Base-by-base conservation (phyloP, 2,329 filamentous ascomycete genomes). In the Xylariaceae sp. region DNA sequence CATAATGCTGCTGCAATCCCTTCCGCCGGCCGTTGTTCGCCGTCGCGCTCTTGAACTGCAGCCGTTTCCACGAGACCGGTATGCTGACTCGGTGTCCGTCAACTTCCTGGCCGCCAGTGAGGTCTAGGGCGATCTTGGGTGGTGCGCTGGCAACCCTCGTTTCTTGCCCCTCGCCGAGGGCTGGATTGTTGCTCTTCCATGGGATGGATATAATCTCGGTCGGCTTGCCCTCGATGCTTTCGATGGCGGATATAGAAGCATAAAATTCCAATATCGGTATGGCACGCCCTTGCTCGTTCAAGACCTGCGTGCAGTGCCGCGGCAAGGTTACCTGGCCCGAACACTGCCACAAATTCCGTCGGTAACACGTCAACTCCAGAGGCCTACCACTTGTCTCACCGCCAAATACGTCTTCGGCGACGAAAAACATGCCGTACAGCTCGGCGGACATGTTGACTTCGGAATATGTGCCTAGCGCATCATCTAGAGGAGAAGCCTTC, bases 201-300 rank as follows among this genome's bases (percentile, higher is more conserved):
- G 93, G 93, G 46, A 98, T 95, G 0, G 89, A 95, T 56, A 98
- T 97, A 59, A 98, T 96, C 75, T 97, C 96, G 5, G 96, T 93
- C 0, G 86, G 68, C 69, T 96, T 96, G 47, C 91, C 90, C 71
- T 98, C 93, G 48, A 97, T 96, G 4, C 91, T 96, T 74, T 98
- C 93, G 2, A 89, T 85, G 1, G 91, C 93, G 0, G 89, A 89
- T 50, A 98, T 91, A 37, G 89, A 88, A 20, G 95, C 86, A 58
- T 91, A 89, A 60, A 96, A 74, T 58, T 96, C 85, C 44, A 89
- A 86, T 3, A 95, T 84, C 41, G 91, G 88, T 20, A 90, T 83
- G 49, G 90, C 88, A 41, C 87, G 88, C 45, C 91, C 89, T 62
- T 96, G 89, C 14, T 93, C 93, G 62, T 83, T 78, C 52, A 84